A percentile compares a stretch with the other conserved stretches of the same genome.
Conservation (phyloP, 2,329 filamentous ascomycete species). For the Onygenales sp. region DNA sequence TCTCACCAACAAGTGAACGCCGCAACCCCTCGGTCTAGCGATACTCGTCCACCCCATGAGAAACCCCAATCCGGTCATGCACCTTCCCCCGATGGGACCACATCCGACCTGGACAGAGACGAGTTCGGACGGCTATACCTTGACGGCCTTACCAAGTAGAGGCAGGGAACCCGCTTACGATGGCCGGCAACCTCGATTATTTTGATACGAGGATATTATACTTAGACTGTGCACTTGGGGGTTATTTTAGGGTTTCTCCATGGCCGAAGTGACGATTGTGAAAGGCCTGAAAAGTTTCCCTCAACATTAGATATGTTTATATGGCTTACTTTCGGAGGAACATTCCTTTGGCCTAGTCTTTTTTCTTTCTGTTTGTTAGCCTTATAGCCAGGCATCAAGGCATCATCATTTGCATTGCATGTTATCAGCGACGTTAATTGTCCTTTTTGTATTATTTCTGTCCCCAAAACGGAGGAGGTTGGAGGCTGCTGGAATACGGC, state of each 20-base stretch:
- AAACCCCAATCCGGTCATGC: slow-evolving; percentile 12
- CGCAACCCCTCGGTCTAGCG: slow-evolving; percentile 1
- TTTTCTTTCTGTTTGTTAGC: background rate
- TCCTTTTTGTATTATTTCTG: background rate
- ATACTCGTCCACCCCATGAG: slow-evolving; percentile 7
- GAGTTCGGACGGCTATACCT: slow-evolving; percentile 26
- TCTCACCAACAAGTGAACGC: slow-evolving; percentile 9
- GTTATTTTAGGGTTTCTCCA: background rate
- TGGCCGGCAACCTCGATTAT: background rate
- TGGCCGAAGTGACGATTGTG: background rate
- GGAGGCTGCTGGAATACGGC: background rate
- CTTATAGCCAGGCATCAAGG: background rate
- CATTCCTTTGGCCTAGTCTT: background rate
- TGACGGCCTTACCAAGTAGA: slow-evolving; percentile 11
- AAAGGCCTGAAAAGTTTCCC: background rate
- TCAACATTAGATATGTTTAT: background rate
- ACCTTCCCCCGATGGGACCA: slow-evolving; percentile 25
- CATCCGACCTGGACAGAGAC: slow-evolving; percentile 25
- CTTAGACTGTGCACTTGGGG: background rate
- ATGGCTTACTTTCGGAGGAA: background rate
- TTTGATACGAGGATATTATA: background rate
- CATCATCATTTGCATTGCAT: background rate
- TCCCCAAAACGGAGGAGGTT: background rate
- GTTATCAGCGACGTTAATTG: background rate
- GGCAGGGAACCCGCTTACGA: background rate